Conservation (phyloP, 2,329 filamentous ascomycete genomes). For the Ophiostoma ips region DNA sequence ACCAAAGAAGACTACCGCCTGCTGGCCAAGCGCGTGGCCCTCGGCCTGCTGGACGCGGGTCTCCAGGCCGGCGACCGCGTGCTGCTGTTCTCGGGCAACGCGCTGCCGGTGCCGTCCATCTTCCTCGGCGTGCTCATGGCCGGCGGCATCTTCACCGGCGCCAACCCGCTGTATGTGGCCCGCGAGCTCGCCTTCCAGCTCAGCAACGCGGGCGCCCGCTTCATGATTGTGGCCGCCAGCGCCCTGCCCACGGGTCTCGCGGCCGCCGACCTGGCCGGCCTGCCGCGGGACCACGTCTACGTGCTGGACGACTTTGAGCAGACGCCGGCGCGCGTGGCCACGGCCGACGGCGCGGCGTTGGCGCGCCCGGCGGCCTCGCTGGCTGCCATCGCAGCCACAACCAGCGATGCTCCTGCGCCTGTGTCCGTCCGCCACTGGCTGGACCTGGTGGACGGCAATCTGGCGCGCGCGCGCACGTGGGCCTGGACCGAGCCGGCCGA, state of each 20-base stretch:
- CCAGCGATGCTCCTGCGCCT: neutral
- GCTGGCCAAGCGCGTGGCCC: constrained; percentile 58
- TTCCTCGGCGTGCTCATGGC: constrained; percentile 66
- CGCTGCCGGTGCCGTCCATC: constrained; percentile 55
- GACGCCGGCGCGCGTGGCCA: constrained; percentile 21
- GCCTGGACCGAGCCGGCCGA: constrained; percentile 46
- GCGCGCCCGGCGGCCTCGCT: constrained; percentile 1
- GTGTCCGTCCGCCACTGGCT: constrained; percentile 43
- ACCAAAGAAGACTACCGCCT: constrained; percentile 51
- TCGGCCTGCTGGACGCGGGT: constrained; percentile 50
- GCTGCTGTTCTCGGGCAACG: constrained; percentile 60
- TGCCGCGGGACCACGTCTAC: constrained; percentile 45
- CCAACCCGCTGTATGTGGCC: constrained; percentile 35
- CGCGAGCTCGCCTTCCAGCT: constrained; percentile 66
- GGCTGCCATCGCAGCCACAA: constrained; percentile 5
- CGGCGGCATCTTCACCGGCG: constrained; percentile 61
- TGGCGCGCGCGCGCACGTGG: constrained; percentile 39
- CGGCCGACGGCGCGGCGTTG: neutral
- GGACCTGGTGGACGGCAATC: constrained; percentile 36
- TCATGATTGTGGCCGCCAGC: constrained; percentile 49
- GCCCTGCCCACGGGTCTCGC: constrained; percentile 50
- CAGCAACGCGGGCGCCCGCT: constrained; percentile 52
- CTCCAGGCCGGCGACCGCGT: constrained; percentile 56
- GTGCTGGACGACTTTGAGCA: constrained; percentile 42
- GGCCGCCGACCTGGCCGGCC: constrained; percentile 44